Conservation (phyloP, 805 yeast species). For the Ogataea angusta region DNA sequence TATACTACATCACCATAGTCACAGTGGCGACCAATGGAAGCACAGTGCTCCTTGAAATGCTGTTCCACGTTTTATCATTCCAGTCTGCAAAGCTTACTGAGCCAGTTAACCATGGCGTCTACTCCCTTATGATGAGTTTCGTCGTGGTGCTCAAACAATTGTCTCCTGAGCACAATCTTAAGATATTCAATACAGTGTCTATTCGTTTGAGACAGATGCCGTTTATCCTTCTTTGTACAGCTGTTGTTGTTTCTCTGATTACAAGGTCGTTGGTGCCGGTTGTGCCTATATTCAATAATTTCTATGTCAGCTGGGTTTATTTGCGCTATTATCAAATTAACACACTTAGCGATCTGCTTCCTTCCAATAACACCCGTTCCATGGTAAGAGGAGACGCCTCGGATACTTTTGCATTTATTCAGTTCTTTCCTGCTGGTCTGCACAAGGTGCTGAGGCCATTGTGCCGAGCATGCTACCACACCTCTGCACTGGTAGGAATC, state of each 20-base stretch:
- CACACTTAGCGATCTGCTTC: conserved; percentile 29
- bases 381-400: conserved; percentile 78
- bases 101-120: conserved; percentile 52
- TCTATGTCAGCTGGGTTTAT: conserved; percentile 70
- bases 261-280: conserved; percentile 43
- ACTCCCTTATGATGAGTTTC: conserved; percentile 49
- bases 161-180: conserved; percentile 55
- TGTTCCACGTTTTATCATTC: conserved; percentile 30
- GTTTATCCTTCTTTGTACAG: conserved; percentile 36
- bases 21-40: conserved; percentile 55
- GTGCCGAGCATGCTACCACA: conserved; percentile 41
- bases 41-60: conserved; percentile 40
- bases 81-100: conserved; percentile 38
- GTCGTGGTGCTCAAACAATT: conserved; percentile 55
- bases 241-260: conserved; percentile 30
- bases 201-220: conserved; percentile 64
- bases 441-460: conserved; percentile 51
- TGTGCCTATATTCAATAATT: conserved; percentile 55
- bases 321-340: conserved; percentile 71
- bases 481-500: conserved; percentile 42
- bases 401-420: conserved; percentile 78
- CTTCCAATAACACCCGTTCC: conserved; percentile 19
- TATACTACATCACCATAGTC: conserved; percentile 48
- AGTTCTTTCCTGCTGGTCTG: conserved; percentile 72
- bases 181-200: conserved; percentile 37